phyloP scores from a whole-genome alignment of 768 basidiomycete genomes.

The Suillus spraguei region DNA sequence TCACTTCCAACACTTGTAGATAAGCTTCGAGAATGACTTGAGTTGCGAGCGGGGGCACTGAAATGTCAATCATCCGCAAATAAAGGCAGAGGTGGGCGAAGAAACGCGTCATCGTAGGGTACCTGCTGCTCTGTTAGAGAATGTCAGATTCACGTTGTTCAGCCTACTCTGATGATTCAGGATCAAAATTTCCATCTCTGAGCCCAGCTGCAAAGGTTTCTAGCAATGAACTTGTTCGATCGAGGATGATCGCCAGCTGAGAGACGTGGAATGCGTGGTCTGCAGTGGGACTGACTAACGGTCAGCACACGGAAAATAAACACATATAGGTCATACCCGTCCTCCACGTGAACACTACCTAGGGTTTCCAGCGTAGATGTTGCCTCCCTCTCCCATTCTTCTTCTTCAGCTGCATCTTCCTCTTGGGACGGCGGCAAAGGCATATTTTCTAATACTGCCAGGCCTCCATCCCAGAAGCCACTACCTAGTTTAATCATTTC shows the following conservation, averaged over 20 bases:
- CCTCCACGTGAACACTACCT: slow-evolving; percentile 56
- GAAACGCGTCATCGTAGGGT: slow-evolving; percentile 78
- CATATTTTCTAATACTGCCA: slow-evolving; percentile 46
- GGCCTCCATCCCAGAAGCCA: slow-evolving; percentile 80
- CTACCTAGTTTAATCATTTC: slow-evolving; percentile 66
- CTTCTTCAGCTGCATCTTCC: slow-evolving; percentile 43
- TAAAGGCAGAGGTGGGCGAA: slow-evolving; percentile 84
- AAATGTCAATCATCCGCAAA: slow-evolving; percentile 61
- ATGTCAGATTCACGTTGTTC: slow-evolving; percentile 12
- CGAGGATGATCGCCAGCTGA: slow-evolving; percentile 77
- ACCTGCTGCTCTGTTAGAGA: slow-evolving; percentile 41
- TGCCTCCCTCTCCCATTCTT: slow-evolving; percentile 72
- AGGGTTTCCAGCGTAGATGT: slow-evolving; percentile 56
- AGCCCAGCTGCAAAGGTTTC: slow-evolving; percentile 67
- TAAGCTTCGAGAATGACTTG: slow-evolving; percentile 89
- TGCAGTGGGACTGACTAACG: slow-evolving; percentile 49
- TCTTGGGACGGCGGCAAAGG: slow-evolving; percentile 27
- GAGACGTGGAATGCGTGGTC: slow-evolving; percentile 82
- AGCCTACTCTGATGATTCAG: slow-evolving; percentile 58
- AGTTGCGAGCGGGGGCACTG: slow-evolving; percentile 71
- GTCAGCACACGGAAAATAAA: slow-evolving; percentile 11
- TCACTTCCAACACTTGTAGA: slow-evolving; percentile 81
- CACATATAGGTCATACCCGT: slow-evolving; percentile 52
- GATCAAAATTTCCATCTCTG: slow-evolving; percentile 49
- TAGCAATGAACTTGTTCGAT: slow-evolving; percentile 67